Evolutionary conservation across 768 basidiomycete genomes (phyloP), one percentile per base, ranked within the genome.

Genomic region (Suillus hirtellus): DNA sequence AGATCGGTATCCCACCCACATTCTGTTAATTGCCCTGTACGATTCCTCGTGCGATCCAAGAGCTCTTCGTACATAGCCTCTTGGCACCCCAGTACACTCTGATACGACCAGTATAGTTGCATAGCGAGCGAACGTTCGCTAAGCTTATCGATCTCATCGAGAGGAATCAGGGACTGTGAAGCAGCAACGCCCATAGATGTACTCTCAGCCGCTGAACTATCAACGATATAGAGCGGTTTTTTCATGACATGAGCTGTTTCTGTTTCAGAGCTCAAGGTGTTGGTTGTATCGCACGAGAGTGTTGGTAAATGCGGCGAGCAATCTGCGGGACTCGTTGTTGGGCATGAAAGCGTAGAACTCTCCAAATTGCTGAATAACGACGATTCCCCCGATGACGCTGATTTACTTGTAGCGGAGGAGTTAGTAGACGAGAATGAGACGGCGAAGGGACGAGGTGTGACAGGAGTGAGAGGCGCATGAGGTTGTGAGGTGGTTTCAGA

Each of bases 31-130:
- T 85, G 82, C 7, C 80, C 78, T 53, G 79, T 81, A 60, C 81
- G 77, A 67, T 88, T 88, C 59, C 85, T 78, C 72, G 88, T 79
- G 64, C 84, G 81, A 65, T 87, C 84, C 66, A 83, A 82, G 56
- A 90, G 78, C 61, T 89, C 88, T 65, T 89, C 89, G 88, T 89
- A 90, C 87, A 90, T 89, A 35, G 87, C 84, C 69, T 90, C 89
- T 71, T 87, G 84, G 66, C 86, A 88, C 14, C 86, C 87, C 14
- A 89, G 71, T 9, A 90, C 85, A 21, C 75, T 73, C 66, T 86
- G 83, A 64, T 84, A 89, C n/a, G 85, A 82, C 65, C 81, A 79
- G 68, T 88, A 85, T 4, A 90, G 80, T 62, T 90, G 89, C 86
- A 90, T 88, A 0, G 88, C 87, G 35, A 89, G 79, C 2, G 86